A percentile compares a stretch with the other conserved stretches of the same genome.
phyloP scores from a whole-genome alignment of 1,284 basidiomycete species.

The Rugosomyces carneus region DNA sequence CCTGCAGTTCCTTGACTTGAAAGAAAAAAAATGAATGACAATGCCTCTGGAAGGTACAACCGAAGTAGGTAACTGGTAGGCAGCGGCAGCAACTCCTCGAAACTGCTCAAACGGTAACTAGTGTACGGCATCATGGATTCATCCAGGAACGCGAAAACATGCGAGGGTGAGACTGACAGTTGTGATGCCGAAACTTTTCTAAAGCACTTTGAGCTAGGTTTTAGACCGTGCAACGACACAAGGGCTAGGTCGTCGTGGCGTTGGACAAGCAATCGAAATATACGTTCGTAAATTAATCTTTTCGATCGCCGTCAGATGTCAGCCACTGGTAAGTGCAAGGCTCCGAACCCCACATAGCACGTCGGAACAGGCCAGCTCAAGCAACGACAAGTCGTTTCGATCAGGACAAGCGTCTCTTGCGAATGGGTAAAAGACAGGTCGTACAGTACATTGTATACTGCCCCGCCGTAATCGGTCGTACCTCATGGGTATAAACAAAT shows the following conservation, averaged over 20 bases:
- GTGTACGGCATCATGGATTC: neutral
- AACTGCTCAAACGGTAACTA: neutral
- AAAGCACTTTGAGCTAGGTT: conserved; percentile 1
- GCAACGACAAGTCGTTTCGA: too few species aligned
- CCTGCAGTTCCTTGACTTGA: conserved; percentile 11
- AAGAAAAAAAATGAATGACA: conserved; percentile 1
- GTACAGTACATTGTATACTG: too few species aligned
- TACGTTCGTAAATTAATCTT: neutral
- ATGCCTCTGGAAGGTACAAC: conserved; percentile 1
- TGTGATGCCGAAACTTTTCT: too few species aligned
- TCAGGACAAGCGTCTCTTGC: too few species aligned
- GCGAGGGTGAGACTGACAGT: neutral
- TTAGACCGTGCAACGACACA: conserved; percentile 3
- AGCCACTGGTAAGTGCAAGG: too few species aligned
- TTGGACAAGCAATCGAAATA: neutral
- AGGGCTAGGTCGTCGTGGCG: conserved; percentile 8
- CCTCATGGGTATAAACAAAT: neutral
- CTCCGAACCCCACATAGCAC: too few species aligned
- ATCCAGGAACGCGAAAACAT: neutral
- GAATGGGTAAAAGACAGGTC: too few species aligned
- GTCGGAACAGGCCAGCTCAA: too few species aligned
- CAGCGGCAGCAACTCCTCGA: neutral
- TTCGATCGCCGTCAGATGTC: neutral
- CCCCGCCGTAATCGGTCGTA: neutral
- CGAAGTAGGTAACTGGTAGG: too few species aligned